phyloP scores from a whole-genome alignment of 2,329 filamentous ascomycete genomes.

The Talaromyces amestolkiae region DNA sequence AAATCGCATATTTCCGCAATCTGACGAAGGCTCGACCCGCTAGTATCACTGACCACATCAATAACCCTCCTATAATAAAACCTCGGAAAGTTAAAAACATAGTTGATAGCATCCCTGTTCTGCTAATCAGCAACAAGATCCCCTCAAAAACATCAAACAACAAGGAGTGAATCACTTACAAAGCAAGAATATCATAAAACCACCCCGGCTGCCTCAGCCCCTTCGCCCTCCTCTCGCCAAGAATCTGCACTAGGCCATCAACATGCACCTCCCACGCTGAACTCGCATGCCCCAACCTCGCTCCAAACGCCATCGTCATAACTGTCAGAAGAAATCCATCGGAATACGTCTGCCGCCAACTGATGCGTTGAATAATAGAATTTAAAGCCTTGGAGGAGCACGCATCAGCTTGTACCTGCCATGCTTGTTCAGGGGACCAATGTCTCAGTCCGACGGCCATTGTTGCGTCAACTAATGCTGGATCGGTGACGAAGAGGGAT shows the following conservation, averaged over 20 bases:
- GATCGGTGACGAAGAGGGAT: conserved; percentile 26
- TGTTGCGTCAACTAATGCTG: conserved; percentile 25
- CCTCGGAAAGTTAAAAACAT: conserved; percentile 26
- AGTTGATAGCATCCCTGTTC: conserved; percentile 26
- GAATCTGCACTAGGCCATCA: conserved; percentile 10
- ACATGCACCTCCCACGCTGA: conserved; percentile 22
- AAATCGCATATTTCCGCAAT: not conserved
- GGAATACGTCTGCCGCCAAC: conserved; percentile 18
- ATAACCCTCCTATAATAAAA: conserved; percentile 14
- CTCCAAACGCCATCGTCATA: conserved; percentile 27
- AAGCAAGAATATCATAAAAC: conserved; percentile 8
- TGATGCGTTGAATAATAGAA: conserved; percentile 24
- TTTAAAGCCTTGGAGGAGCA: conserved; percentile 23
- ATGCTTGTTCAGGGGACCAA: conserved; percentile 24
- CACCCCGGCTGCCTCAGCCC: not conserved
- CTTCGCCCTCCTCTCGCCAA: not conserved
- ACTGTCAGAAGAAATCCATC: conserved; percentile 27
- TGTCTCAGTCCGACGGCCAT: conserved; percentile 26
- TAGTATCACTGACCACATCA: conserved; percentile 6
- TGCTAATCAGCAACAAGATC: conserved; percentile 17
- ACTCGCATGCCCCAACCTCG: conserved; percentile 22
- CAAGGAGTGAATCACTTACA: not conserved
- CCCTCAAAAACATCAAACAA: not conserved
- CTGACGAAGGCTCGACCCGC: conserved; percentile 1
- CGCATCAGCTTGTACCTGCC: conserved; percentile 23